Conservation (phyloP, 768 basidiomycete species). For the Sporobolomyces phaffii region DNA sequence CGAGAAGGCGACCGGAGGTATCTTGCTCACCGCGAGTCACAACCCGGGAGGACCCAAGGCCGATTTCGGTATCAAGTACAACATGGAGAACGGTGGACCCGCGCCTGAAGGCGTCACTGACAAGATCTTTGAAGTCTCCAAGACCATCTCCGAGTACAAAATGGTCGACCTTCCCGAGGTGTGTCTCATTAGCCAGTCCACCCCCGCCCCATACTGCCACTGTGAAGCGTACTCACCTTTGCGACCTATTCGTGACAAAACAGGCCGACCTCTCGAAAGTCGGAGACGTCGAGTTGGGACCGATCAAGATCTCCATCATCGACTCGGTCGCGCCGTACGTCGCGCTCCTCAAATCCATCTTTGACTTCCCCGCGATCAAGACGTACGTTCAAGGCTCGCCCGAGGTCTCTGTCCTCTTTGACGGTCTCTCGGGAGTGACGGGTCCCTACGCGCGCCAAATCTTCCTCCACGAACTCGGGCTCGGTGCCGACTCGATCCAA, state of each 20-base stretch:
- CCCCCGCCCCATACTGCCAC: too few relatives aligned
- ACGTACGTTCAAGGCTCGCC: slow-evolving; percentile 66
- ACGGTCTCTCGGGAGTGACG: slow-evolving; percentile 92
- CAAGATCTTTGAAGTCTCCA: slow-evolving; percentile 86
- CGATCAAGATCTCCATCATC: slow-evolving; percentile 78
- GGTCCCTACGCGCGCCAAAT: slow-evolving; percentile 91
- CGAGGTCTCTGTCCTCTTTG: slow-evolving; percentile 82
- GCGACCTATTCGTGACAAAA: not conserved
- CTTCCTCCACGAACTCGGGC: slow-evolving; percentile 72
- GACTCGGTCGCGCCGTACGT: slow-evolving; percentile 90
- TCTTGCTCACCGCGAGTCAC: slow-evolving; percentile 92
- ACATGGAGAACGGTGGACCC: slow-evolving; percentile 93
- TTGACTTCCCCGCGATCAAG: slow-evolving; percentile 89
- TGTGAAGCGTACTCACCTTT: too few relatives aligned
- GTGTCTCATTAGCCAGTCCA: slow-evolving; percentile 42
- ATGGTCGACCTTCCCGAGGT: slow-evolving; percentile 69
- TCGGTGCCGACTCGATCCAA: slow-evolving; percentile 73
- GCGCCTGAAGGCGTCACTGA: slow-evolving; percentile 95
- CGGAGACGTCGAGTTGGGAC: slow-evolving; percentile 72
- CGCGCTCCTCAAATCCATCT: slow-evolving; percentile 73
- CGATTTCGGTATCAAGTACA: slow-evolving; percentile 99
- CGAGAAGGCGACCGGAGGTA: slow-evolving; percentile 93
- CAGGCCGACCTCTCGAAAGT: slow-evolving; percentile 79
- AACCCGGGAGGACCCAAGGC: slow-evolving; percentile 96
- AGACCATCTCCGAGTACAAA: slow-evolving; percentile 78